Conservation (phyloP, 108 stramenopile species). For the Nannochloropsis salina region DNA sequence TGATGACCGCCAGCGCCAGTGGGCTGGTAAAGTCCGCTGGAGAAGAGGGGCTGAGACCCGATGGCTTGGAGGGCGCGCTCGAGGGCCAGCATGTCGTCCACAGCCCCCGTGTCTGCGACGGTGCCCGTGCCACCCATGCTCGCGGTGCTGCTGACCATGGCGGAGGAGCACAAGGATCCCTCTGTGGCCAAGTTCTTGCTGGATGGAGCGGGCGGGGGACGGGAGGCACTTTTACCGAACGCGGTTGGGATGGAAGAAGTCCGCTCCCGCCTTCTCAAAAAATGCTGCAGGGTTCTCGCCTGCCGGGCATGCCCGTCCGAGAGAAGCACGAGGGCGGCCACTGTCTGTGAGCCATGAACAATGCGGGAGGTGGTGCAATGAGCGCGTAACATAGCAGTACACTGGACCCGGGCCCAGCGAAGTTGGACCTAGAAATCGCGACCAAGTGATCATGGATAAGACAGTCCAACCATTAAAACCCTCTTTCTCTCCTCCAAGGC, state of each 20-base stretch:
- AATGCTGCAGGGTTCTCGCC: not conserved
- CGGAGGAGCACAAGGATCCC: not conserved
- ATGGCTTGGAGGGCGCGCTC: not conserved
- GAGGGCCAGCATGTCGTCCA: not conserved
- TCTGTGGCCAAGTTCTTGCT: not conserved
- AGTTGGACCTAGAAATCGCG: too few relatives aligned
- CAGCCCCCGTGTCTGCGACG: not conserved
- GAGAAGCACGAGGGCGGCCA: not conserved
- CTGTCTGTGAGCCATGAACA: not conserved
- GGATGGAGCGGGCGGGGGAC: not conserved
- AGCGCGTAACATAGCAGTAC: too few relatives aligned
- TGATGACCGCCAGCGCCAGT: not conserved
- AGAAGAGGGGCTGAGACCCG: conserved; percentile 12
- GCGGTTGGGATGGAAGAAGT: not conserved
- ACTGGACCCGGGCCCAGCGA: too few relatives aligned
- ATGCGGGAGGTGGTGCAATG: too few relatives aligned
- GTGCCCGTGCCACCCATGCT: not conserved
- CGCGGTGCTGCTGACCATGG: not conserved
- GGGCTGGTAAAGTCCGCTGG: not conserved
- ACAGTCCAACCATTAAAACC: too few relatives aligned
- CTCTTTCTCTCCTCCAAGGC: too few relatives aligned
- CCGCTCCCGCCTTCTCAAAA: not conserved
- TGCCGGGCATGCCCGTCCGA: not conserved
- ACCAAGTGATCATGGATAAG: too few relatives aligned
- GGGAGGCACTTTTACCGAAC: not conserved